Conservation (phyloP, 2,329 filamentous ascomycete genomes). For the Pseudocercospora pini-densiflorae region DNA sequence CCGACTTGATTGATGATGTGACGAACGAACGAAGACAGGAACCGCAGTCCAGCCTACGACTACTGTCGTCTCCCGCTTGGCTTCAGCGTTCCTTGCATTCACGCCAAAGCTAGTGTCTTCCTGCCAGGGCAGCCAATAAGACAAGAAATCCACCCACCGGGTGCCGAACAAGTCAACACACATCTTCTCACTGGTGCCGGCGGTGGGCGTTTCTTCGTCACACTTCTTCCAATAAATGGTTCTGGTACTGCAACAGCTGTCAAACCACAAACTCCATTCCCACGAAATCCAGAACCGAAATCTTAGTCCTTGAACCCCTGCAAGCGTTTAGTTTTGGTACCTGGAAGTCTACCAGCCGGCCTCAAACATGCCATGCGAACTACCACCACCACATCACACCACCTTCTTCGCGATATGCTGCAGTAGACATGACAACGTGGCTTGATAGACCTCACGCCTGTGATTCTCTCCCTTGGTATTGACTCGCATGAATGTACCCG, state of each 20-base stretch:
- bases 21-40: too few species aligned
- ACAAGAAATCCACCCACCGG: not conserved
- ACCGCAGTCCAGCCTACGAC: not conserved
- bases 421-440: too few species aligned
- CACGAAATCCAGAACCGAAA: too few species aligned
- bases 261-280: too few species aligned
- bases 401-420: too few species aligned
- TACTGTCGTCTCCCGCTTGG: not conserved
- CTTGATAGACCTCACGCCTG: too few species aligned
- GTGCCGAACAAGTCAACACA: too few species aligned
- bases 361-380: too few species aligned
- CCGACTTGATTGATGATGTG: not conserved
- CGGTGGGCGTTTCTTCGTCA: not conserved
- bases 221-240: not conserved
- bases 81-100: slow-evolving; percentile 8
- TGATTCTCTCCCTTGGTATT: not conserved
- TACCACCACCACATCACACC: too few species aligned
- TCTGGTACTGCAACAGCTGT: too few species aligned
- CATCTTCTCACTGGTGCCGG: not conserved
- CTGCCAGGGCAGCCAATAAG: slow-evolving; percentile 4
- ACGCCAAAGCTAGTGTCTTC: slow-evolving; percentile 6
- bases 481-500: too few species aligned
- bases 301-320: not conserved
- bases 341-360: too few species aligned
- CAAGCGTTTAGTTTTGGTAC: not conserved